phyloP scores from a whole-genome alignment of 352 stramenopile genomes.

The Phytophthora pistaciae region DNA sequence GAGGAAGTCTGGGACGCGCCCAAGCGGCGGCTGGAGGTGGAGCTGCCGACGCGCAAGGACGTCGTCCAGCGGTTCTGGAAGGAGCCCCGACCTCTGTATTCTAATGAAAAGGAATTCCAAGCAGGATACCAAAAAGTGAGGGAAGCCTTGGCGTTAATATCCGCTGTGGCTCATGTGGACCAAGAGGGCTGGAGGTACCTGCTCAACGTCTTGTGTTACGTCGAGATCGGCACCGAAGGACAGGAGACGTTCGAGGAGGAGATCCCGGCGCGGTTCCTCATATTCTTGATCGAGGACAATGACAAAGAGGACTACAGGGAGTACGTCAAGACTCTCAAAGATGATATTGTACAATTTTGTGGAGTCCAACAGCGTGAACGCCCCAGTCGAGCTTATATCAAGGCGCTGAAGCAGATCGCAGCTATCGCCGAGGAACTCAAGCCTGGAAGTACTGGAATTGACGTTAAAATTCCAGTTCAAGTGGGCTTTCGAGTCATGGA shows the following conservation, averaged over 20 bases:
- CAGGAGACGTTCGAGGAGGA: conserved; percentile 26
- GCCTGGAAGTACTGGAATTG: conserved; percentile 5
- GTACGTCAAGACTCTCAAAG: conserved; percentile 15
- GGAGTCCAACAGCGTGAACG: conserved; percentile 13
- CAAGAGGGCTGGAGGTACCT: conserved; percentile 36
- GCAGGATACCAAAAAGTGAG: conserved; percentile 12
- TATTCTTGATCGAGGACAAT: conserved; percentile 12
- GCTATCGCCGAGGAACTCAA: conserved; percentile 3
- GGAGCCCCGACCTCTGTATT: conserved; percentile 5
- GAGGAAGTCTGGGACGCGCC: conserved; percentile 25
- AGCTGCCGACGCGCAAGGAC: conserved; percentile 17
- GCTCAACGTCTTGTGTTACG: conserved; percentile 31
- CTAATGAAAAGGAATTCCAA: conserved; percentile 17
- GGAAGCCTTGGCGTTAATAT: conserved; percentile 40
- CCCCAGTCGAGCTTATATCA: conserved; percentile 8
- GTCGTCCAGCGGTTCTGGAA: conserved; percentile 2
- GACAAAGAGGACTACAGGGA: conserved; percentile 3
- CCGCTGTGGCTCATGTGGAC: conserved; percentile 32
- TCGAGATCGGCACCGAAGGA: conserved; percentile 21
- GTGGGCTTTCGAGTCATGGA: conserved; percentile 12
- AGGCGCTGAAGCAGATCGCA: conserved; percentile 15
- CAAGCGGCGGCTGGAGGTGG: conserved; percentile 21
- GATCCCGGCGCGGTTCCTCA: conserved; percentile 9
- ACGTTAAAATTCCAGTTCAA: conserved; percentile 17
- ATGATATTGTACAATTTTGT: conserved; percentile 19